phyloP scores from a whole-genome alignment of 352 stramenopile genomes.

The Pythium diclinum region DNA sequence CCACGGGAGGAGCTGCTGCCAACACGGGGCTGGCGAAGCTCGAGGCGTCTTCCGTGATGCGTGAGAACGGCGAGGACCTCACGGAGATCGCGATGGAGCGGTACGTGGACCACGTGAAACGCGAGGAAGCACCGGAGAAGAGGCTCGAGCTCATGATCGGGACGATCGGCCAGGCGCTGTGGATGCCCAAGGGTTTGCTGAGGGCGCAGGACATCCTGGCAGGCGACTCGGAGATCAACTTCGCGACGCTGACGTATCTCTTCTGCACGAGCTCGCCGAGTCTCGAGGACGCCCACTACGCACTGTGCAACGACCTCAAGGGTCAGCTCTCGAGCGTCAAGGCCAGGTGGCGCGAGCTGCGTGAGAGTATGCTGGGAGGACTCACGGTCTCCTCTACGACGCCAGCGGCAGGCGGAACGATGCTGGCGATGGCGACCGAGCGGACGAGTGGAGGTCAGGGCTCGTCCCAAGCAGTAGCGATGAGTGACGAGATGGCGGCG shows the following conservation, averaged over 20 bases:
- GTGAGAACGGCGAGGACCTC: slow-evolving; percentile 77
- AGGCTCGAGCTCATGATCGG: slow-evolving; percentile 67
- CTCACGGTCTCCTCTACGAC: neutral
- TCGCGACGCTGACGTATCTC: slow-evolving; percentile 63
- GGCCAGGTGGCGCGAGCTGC: slow-evolving; percentile 60
- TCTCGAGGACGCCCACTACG: slow-evolving; percentile 47
- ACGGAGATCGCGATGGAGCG: slow-evolving; percentile 74
- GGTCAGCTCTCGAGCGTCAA: slow-evolving; percentile 52
- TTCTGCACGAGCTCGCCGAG: slow-evolving; percentile 63
- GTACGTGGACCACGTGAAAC: slow-evolving; percentile 63
- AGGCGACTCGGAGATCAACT: slow-evolving; percentile 75
- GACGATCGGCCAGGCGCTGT: slow-evolving; percentile 69
- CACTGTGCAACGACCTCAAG: slow-evolving; percentile 50
- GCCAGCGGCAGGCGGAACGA: neutral
- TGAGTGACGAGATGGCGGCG: slow-evolving; percentile 13
- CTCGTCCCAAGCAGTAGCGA: slow-evolving; percentile 3
- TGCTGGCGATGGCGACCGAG: slow-evolving; percentile 3
- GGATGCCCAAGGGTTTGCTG: slow-evolving; percentile 57
- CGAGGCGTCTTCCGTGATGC: slow-evolving; percentile 54
- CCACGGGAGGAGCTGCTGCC: neutral
- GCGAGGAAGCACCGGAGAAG: slow-evolving; percentile 48
- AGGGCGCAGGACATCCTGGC: slow-evolving; percentile 66
- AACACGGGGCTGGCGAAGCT: slow-evolving; percentile 33
- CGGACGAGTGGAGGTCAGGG: neutral
- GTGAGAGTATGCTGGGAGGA: slow-evolving; percentile 28